phyloP scores from a whole-genome alignment of 768 basidiomycete genomes.

The Sarcodon sp. region DNA sequence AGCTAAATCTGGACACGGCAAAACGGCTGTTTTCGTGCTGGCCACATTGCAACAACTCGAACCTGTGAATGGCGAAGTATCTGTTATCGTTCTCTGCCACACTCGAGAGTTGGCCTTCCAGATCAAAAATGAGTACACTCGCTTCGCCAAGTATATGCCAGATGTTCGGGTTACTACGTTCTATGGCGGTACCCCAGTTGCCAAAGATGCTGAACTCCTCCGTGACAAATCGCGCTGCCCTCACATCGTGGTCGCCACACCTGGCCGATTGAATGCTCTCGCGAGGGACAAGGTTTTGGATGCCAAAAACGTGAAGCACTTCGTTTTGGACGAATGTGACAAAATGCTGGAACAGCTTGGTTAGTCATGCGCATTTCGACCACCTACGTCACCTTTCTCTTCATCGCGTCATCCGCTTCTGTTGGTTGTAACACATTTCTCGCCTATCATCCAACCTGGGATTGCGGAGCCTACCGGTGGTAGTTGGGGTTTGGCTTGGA shows the following conservation, averaged over 20 bases:
- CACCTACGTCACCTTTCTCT: slow-evolving; percentile 39
- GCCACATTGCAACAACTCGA: slow-evolving; percentile 97
- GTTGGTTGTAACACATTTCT: slow-evolving; percentile 12
- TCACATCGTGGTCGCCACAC: slow-evolving; percentile 97
- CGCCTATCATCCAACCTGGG: slow-evolving; percentile 24
- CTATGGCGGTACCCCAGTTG: slow-evolving; percentile 92
- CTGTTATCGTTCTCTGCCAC: slow-evolving; percentile 96
- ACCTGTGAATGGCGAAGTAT: slow-evolving; percentile 95
- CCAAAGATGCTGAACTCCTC: slow-evolving; percentile 87
- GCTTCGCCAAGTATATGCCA: slow-evolving; percentile 99
- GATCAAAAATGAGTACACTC: slow-evolving; percentile 99
- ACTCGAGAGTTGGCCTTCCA: slow-evolving; percentile 99
- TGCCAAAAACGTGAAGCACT: slow-evolving; percentile 95
- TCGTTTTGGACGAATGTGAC: slow-evolving; percentile 99
- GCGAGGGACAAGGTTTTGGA: slow-evolving; percentile 92
- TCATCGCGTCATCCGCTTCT: slow-evolving; percentile 22
- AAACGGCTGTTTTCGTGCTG: slow-evolving; percentile 98
- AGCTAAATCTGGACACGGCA: slow-evolving; percentile 97
- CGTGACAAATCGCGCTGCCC: slow-evolving; percentile 97
- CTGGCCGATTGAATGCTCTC: slow-evolving; percentile 93
- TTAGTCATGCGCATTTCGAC: slow-evolving; percentile 90
- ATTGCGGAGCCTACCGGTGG: background rate
- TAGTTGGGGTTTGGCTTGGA: background rate
- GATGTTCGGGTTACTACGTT: slow-evolving; percentile 96
- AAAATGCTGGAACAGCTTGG: slow-evolving; percentile 99